Evolutionary conservation across 2,329 filamentous ascomycete species (phyloP).

Genomic region (Didymella keratinophila): DNA sequence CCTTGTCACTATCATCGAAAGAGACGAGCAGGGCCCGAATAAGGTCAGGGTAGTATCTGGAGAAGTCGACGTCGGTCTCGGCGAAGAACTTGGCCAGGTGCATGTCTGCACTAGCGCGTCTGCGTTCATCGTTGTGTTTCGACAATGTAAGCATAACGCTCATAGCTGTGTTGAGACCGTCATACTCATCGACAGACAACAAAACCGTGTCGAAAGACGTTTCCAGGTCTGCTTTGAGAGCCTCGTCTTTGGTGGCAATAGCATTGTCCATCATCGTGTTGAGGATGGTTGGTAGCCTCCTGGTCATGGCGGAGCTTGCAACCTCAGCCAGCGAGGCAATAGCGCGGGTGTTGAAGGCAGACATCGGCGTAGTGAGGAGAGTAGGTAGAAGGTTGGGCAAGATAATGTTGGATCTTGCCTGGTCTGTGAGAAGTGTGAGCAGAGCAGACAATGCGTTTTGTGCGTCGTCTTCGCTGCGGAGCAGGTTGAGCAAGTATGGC

Average conservation of each 20-base stretch:
- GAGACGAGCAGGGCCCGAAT: constrained; percentile 89
- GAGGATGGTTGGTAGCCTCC: constrained; percentile 86
- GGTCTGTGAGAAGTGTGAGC: constrained; percentile 91
- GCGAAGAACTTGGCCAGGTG: constrained; percentile 90
- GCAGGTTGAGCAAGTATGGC: constrained; percentile 87
- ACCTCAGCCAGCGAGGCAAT: constrained; percentile 93
- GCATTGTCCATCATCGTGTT: constrained; percentile 95
- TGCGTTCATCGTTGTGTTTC: constrained; percentile 91
- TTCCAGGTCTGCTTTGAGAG: constrained; percentile 75
- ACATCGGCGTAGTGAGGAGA: constrained; percentile 86
- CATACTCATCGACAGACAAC: constrained; percentile 91
- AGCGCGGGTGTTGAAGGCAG: constrained; percentile 92
- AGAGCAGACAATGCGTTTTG: constrained; percentile 93
- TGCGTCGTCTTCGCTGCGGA: constrained; percentile 84
- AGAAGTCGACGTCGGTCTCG: constrained; percentile 83
- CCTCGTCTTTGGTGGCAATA: constrained; percentile 77
- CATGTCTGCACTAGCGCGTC: constrained; percentile 77
- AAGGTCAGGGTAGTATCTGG: constrained; percentile 93
- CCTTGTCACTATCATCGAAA: constrained; percentile 84
- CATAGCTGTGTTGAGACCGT: constrained; percentile 95
- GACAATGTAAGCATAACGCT: constrained; percentile 86
- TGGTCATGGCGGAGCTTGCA: constrained; percentile 87
- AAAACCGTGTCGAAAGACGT: constrained; percentile 88
- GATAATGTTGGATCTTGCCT: constrained; percentile 93
- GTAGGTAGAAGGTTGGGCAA: constrained; percentile 95